These are phyloP conservation scores for Batkoa obscura DNA, from an alignment of 371 early-diverging fungal species.

Conservation along the genomic window DNA sequence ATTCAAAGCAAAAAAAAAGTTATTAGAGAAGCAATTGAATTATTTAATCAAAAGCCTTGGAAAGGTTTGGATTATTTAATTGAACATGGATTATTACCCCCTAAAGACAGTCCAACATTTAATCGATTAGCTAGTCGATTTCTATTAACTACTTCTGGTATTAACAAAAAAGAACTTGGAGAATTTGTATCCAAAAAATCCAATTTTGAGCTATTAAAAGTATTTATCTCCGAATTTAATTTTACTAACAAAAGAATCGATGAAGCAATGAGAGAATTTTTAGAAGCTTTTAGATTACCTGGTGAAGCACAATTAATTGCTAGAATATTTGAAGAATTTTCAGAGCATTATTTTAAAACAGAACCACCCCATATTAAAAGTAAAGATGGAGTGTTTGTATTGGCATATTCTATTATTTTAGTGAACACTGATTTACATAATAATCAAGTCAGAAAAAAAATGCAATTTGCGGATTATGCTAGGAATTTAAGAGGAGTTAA, in stretches of 20 bases:
- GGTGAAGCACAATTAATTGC: constrained; percentile 92
- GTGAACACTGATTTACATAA: constrained; percentile 91
- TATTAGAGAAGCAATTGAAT: constrained; percentile 30
- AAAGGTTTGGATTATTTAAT: constrained; percentile 35
- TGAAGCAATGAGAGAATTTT: constrained; percentile 62
- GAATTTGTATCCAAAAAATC: constrained; percentile 73
- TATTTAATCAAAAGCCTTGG: neutral
- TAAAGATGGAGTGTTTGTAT: constrained; percentile 52
- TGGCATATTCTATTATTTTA: constrained; percentile 79
- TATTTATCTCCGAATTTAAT: constrained; percentile 66
- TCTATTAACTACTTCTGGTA: constrained; percentile 42
- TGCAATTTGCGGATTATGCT: constrained; percentile 69
- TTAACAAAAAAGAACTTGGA: constrained; percentile 66
- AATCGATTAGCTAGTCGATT: constrained; percentile 45
- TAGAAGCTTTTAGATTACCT: constrained; percentile 75
- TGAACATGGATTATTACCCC: constrained; percentile 36
- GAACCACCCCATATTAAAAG: constrained; percentile 38
- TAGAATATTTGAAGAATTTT: constrained; percentile 74
- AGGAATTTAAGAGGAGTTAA: constrained; percentile 65
- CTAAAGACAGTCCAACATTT: constrained; percentile 16
- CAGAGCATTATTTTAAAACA: constrained; percentile 47
- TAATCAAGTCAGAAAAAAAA: constrained; percentile 44
- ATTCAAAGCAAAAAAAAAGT: constrained; percentile 61
- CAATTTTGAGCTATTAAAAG: constrained; percentile 50
- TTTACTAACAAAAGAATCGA: constrained; percentile 62